These are phyloP conservation scores for Camptophora hylomeconis DNA, from an alignment of 2,329 filamentous ascomycete genomes.

Conservation along the genomic window DNA sequence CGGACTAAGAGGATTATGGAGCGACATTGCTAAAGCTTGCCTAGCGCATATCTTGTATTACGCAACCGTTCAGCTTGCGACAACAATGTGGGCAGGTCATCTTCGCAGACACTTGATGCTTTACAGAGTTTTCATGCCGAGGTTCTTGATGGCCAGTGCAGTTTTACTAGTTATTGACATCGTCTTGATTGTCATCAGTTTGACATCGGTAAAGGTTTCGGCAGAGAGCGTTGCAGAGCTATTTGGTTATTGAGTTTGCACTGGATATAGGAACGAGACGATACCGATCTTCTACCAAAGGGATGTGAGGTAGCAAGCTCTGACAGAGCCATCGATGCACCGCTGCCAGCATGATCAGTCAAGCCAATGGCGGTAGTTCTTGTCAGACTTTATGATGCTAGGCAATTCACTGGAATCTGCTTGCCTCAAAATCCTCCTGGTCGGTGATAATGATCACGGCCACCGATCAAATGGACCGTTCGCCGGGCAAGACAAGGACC, in stretches of 20 bases:
- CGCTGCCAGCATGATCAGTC: too few species aligned
- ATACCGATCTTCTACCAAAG: too few species aligned
- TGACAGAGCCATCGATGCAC: too few species aligned
- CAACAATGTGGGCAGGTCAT: conserved; percentile 81
- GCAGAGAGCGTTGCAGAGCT: conserved; percentile 69
- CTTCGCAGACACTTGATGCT: conserved; percentile 89
- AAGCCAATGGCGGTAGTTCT: too few species aligned
- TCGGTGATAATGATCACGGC: too few species aligned
- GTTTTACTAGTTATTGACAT: conserved; percentile 67
- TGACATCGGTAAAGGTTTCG: conserved; percentile 64
- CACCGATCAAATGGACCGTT: too few species aligned
- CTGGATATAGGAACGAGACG: too few species aligned
- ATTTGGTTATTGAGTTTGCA: conserved; percentile 77
- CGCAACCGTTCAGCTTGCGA: conserved; percentile 68
- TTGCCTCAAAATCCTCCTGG: too few species aligned
- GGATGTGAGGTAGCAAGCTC: too few species aligned
- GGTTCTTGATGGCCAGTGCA: conserved; percentile 71
- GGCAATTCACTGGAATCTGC: too few species aligned
- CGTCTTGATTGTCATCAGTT: conserved; percentile 53
- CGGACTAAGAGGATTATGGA: conserved; percentile 33
- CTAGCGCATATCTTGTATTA: conserved; percentile 71
- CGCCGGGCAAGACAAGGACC: too few species aligned
- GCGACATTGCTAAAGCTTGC: conserved; percentile 53
- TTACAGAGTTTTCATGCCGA: conserved; percentile 81
- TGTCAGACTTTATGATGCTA: too few species aligned